Percentiles rank a stretch among this genome's conserved stretches.
Evolutionary conservation across 176 grass and related monocot genomes (phyloP).

Genomic region (Ampelocalamus luodianensis): DNA sequence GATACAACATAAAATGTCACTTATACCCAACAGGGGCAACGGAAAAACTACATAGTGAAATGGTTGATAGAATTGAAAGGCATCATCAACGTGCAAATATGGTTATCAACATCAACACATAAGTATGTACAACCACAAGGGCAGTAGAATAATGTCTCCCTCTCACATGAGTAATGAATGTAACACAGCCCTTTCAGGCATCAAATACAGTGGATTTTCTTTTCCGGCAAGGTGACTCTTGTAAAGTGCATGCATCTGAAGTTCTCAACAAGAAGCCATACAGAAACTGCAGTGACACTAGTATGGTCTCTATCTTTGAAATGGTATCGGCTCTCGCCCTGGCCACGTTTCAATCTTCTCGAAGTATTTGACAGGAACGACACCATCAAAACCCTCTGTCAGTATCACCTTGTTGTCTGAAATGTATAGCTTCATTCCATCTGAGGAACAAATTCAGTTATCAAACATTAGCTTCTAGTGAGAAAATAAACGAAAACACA

Average conservation of each 20-base stretch:
- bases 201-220: background rate
- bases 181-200: background rate
- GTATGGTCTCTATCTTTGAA: conserved; percentile 27
- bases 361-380: conserved; percentile 72
- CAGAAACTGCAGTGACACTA: background rate
- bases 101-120: background rate
- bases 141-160: background rate
- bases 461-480: background rate
- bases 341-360: conserved; percentile 89
- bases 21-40: too few species aligned
- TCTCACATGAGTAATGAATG: background rate
- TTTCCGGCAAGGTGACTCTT: background rate
- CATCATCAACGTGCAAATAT: background rate
- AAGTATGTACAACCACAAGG: background rate
- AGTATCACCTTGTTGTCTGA: conserved; percentile 87
- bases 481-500: background rate
- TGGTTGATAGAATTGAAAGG: background rate
- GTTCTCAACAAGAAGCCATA: background rate
- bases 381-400: conserved; percentile 71
- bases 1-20: background rate
- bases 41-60: background rate
- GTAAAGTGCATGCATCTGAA: background rate
- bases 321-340: conserved; percentile 48
- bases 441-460: conserved; percentile 36
- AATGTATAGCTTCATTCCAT: conserved; percentile 82